These are phyloP conservation scores for Vanilla planifolia DNA, from an alignment of 106 monocot genomes.

Conservation along the genomic window DNA sequence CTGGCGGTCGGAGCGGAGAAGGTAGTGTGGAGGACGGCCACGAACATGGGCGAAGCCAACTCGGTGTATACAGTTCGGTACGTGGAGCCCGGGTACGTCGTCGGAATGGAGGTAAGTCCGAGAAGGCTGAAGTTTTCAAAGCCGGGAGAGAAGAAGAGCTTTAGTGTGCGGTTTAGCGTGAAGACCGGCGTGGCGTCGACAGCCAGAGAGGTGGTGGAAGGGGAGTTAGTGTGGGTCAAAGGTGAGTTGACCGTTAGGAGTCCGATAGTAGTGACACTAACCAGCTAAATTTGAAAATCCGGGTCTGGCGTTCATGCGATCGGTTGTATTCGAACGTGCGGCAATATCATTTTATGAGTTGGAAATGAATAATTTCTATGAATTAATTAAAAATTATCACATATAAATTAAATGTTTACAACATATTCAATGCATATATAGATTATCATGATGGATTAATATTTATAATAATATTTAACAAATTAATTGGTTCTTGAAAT, in stretches of 20 bases:
- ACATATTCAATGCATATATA: no score
- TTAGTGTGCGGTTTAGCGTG: not conserved
- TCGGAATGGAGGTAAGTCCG: not conserved
- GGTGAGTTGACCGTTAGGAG: not conserved
- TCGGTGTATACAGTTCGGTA: not conserved
- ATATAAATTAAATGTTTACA: no score
- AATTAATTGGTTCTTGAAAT: no score
- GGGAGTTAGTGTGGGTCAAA: not conserved
- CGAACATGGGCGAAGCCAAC: not conserved
- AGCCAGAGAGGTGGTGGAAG: not conserved
- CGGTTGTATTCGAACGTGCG: no score
- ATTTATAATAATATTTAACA: no score
- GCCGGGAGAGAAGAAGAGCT: constrained; percentile 2
- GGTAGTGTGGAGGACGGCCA: not conserved
- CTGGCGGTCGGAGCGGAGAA: not conserved
- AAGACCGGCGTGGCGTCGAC: not conserved
- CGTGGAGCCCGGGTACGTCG: not conserved
- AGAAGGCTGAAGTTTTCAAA: not conserved
- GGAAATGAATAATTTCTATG: no score
- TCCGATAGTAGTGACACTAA: not conserved
- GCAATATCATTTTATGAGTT: no score
- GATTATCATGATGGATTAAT: no score
- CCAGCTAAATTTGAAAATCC: not conserved
- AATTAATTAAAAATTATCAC: no score
- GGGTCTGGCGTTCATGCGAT: no score